phyloP scores from a whole-genome alignment of 2,329 filamentous ascomycete genomes.

The Pestalotiopsis sp. region DNA sequence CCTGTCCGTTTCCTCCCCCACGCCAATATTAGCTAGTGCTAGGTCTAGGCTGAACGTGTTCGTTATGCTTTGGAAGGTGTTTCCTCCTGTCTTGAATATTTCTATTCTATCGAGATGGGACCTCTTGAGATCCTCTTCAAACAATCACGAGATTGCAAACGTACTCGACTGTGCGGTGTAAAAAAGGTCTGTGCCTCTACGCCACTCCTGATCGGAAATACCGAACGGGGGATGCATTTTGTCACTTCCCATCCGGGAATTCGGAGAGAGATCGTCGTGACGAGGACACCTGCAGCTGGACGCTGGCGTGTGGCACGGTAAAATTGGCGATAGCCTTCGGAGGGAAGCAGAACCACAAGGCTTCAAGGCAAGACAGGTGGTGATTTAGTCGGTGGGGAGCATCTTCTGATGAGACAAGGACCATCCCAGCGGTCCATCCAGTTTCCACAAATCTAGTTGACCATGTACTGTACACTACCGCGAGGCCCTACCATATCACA shows the following conservation, averaged over 20 bases:
- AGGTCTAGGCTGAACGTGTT: background rate
- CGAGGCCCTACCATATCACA: no score
- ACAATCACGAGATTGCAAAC: no score
- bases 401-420: background rate
- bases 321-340: background rate
- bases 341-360: background rate
- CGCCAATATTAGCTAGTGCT: background rate
- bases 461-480: no score
- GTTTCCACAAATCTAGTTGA: no score
- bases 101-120: no score
- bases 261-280: background rate
- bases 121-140: no score
- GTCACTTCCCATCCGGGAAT: background rate
- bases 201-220: no score
- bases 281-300: background rate
- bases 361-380: background rate
- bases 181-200: no score
- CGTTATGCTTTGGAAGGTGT: background rate
- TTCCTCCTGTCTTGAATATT: background rate
- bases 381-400: background rate
- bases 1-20: background rate
- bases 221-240: no score
- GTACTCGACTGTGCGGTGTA: no score
- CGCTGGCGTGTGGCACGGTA: background rate
- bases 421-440: background rate